Percentiles rank a stretch among this genome's conserved stretches.
These are phyloP conservation scores for Alternaria sp. DNA, from an alignment of 2,329 filamentous ascomycete species.

Conservation along the genomic window DNA sequence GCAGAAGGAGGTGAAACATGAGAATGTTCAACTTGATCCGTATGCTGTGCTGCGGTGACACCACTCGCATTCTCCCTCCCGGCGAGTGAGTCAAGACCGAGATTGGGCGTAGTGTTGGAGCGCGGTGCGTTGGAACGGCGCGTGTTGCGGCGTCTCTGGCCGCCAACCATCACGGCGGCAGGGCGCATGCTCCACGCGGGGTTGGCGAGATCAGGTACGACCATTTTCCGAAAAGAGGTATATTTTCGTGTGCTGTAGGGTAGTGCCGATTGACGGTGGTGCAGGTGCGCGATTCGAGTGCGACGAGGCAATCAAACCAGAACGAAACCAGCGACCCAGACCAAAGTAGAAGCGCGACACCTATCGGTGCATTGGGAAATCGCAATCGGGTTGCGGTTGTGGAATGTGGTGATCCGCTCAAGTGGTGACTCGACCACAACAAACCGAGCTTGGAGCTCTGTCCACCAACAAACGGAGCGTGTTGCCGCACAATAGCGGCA, in stretches of 20 bases:
- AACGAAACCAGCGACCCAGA: background rate
- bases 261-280: background rate
- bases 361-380: background rate
- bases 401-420: background rate
- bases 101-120: conserved; percentile 21
- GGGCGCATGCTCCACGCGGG: conserved; percentile 6
- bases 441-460: background rate
- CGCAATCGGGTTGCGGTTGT: background rate
- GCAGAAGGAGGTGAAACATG: conserved; percentile 4
- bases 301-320: background rate
- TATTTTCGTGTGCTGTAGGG: background rate
- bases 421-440: background rate
- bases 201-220: background rate
- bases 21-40: conserved; percentile 4
- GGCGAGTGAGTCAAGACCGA: conserved; percentile 9
- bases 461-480: conserved; percentile 19
- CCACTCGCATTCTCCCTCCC: conserved; percentile 6
- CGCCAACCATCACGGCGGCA: conserved; percentile 16
- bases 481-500: conserved; percentile 7
- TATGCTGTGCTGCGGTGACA: background rate
- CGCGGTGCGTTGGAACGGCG: conserved; percentile 24
- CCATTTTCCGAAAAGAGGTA: background rate
- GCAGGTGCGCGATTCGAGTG: background rate
- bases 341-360: background rate
- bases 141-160: conserved; percentile 26